Conservation (phyloP, 2,329 filamentous ascomycete species). For the Colletotrichum scovillei region DNA sequence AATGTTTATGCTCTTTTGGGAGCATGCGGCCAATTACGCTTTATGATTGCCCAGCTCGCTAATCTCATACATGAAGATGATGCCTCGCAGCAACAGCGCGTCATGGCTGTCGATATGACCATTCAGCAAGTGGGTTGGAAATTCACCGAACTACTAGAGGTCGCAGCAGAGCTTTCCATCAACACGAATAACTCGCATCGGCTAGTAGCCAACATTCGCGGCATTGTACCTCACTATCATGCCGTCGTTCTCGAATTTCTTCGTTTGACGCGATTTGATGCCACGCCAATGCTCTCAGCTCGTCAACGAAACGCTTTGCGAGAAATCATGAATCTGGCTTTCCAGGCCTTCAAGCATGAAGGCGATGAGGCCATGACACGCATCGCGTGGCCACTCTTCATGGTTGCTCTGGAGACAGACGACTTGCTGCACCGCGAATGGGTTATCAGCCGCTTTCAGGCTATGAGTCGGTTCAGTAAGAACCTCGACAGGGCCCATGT, state of each 20-base stretch:
- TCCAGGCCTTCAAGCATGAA: conserved; percentile 46
- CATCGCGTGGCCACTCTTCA: conserved; percentile 48
- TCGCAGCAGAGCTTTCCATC: conserved; percentile 40
- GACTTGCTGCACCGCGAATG: conserved; percentile 47
- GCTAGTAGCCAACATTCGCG: conserved; percentile 47
- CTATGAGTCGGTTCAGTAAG: conserved; percentile 44
- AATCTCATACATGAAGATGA: conserved; percentile 36
- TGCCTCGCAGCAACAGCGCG: conserved; percentile 36
- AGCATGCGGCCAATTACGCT: conserved; percentile 45
- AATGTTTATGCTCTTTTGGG: conserved; percentile 45
- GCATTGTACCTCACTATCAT: conserved; percentile 48
- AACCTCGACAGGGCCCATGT: conserved; percentile 45
- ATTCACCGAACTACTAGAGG: conserved; percentile 42
- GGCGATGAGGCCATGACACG: conserved; percentile 46
- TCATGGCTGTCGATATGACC: conserved; percentile 36
- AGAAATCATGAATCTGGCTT: conserved; percentile 46
- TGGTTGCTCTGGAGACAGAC: conserved; percentile 49
- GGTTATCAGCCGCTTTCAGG: conserved; percentile 45
- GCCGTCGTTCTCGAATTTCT: conserved; percentile 46
- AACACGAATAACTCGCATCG: conserved; percentile 43
- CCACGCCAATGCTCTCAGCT: conserved; percentile 26
- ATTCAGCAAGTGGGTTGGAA: conserved; percentile 39
- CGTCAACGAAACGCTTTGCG: conserved; percentile 27
- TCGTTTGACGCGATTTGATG: conserved; percentile 36
- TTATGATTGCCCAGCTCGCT: conserved; percentile 44